A percentile compares a stretch with the other conserved stretches of the same genome.
Conservation (phyloP, 768 basidiomycete species). For the Mycena venus region DNA sequence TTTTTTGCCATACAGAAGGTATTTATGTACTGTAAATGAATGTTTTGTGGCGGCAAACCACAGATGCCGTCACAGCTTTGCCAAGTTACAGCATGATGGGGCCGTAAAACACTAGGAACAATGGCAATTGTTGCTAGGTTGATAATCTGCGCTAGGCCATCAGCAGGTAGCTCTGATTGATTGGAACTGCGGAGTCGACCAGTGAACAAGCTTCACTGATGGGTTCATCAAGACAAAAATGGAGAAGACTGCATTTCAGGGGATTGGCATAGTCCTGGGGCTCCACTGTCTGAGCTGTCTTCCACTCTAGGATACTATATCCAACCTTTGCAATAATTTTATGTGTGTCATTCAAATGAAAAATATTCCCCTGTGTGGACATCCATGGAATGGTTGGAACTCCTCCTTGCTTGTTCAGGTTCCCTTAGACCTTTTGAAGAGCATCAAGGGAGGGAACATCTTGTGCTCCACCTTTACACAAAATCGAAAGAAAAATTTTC, state of each 20-base stretch:
- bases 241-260: neutral
- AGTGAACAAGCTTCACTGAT: constrained; percentile 4
- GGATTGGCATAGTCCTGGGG: constrained; percentile 8
- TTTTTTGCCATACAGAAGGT: too few species aligned
- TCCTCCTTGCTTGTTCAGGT: neutral
- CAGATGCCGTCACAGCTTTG: too few species aligned
- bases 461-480: neutral
- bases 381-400: neutral
- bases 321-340: neutral
- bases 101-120: too few species aligned
- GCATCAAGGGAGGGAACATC: constrained; percentile 1
- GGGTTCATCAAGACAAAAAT: neutral
- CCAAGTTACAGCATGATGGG: too few species aligned
- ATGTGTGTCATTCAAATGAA: neutral
- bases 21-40: too few species aligned
- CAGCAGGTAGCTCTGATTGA: too few species aligned
- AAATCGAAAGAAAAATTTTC: constrained; percentile 5
- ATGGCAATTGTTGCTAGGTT: too few species aligned
- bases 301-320: too few species aligned
- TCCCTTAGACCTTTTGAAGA: neutral
- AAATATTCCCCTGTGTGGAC: neutral
- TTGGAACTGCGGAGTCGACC: too few species aligned
- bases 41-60: too few species aligned
- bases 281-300: too few species aligned
- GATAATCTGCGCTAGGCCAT: too few species aligned